Evolutionary conservation across 106 monocot genomes (phyloP).

Genomic region (Agapanthus africanus): DNA sequence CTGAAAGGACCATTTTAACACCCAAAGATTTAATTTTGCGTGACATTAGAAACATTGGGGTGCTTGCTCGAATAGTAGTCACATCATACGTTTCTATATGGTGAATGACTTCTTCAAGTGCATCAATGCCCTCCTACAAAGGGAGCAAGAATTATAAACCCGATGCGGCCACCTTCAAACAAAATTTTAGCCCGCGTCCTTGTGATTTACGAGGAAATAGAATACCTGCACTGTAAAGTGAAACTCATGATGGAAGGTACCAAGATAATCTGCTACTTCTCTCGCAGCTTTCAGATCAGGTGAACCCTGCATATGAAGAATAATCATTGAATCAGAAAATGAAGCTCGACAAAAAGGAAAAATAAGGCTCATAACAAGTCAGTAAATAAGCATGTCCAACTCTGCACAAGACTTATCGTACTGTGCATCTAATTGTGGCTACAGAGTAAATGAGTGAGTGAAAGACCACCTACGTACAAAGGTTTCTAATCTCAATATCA

Average conservation of each 20-base stretch:
- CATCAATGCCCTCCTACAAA: constrained; percentile 61
- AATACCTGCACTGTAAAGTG: constrained; percentile 66
- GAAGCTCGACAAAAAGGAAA: background rate
- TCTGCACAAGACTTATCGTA: background rate
- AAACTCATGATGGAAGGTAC: constrained; percentile 61
- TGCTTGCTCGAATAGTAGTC: constrained; percentile 62
- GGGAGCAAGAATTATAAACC: no score
- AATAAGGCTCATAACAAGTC: background rate
- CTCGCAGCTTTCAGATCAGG: constrained; percentile 58
- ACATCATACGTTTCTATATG: constrained; percentile 67
- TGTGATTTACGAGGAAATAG: background rate
- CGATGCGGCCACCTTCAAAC: background rate
- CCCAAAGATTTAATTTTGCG: constrained; percentile 63
- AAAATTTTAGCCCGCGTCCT: background rate
- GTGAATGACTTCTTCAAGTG: constrained; percentile 61
- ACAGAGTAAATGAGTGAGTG: background rate
- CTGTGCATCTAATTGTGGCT: background rate
- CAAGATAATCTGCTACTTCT: constrained; percentile 65
- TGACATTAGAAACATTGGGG: constrained; percentile 72
- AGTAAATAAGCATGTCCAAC: background rate
- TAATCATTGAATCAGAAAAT: no score
- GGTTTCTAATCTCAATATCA: no score
- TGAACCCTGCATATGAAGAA: constrained; percentile 41
- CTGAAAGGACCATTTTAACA: constrained; percentile 73
- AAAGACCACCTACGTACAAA: no score